Evolutionary conservation across 2,329 filamentous ascomycete species (phyloP).

Genomic region (Cucurbitaria berberidis): DNA sequence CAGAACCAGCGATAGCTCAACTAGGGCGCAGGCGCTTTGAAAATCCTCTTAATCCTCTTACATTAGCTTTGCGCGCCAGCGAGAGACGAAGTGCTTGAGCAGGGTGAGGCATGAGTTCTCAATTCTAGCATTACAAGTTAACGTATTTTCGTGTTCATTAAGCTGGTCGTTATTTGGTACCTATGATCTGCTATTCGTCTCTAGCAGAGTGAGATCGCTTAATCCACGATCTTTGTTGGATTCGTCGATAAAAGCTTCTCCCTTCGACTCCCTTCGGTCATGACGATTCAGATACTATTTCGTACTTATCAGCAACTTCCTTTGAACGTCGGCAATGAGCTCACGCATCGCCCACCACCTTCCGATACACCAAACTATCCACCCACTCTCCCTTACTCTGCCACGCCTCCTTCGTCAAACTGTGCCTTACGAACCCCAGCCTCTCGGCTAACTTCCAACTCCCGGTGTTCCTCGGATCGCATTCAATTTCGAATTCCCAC

Average conservation of each 20-base stretch:
- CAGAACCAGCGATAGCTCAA: too few species aligned
- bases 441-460: constrained; percentile 41
- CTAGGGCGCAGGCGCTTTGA: too few species aligned
- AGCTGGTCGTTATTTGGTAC: too few species aligned
- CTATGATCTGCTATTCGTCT: neutral
- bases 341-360: constrained; percentile 21
- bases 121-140: too few species aligned
- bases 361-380: constrained; percentile 35
- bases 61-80: too few species aligned
- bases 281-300: neutral
- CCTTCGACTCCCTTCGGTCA: neutral
- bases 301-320: neutral
- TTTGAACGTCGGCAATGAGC: neutral
- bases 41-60: too few species aligned
- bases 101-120: too few species aligned
- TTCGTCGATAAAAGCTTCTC: neutral
- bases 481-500: constrained; percentile 42
- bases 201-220: neutral
- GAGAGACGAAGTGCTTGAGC: too few species aligned
- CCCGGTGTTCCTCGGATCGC: constrained; percentile 41
- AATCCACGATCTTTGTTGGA: neutral
- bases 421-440: constrained; percentile 36
- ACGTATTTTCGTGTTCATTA: too few species aligned
- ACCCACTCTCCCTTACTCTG: constrained; percentile 46
- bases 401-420: constrained; percentile 32